These are phyloP conservation scores for Nigrospora sphaerica DNA, from an alignment of 2,329 filamentous ascomycete genomes.

Conservation along the genomic window DNA sequence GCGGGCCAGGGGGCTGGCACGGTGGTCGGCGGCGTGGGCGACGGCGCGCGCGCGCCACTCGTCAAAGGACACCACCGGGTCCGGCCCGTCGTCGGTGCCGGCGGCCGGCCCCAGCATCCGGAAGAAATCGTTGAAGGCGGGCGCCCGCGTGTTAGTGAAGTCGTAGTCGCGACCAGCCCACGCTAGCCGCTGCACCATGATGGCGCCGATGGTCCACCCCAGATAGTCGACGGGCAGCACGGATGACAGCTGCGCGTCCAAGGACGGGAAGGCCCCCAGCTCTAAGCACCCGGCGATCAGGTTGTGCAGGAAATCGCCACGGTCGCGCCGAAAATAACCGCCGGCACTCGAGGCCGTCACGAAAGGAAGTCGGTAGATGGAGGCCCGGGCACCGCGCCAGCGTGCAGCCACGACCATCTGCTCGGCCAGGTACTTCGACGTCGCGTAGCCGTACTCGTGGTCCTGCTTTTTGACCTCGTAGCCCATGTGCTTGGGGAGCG, in stretches of 20 bases:
- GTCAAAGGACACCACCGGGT: background rate
- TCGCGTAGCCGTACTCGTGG: slow-evolving; percentile 10
- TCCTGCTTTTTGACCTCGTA: slow-evolving; percentile 4
- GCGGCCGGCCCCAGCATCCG: slow-evolving; percentile 1
- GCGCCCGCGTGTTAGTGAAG: slow-evolving; percentile 7
- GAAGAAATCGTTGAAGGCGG: slow-evolving; percentile 8
- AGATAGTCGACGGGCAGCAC: slow-evolving; percentile 13
- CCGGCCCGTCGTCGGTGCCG: background rate
- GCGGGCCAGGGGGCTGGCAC: background rate
- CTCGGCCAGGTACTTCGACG: slow-evolving; percentile 10
- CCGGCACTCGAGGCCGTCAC: slow-evolving; percentile 9
- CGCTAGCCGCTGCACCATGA: slow-evolving; percentile 5
- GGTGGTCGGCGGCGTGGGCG: background rate
- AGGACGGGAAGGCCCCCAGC: slow-evolving; percentile 9
- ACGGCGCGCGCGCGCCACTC: background rate
- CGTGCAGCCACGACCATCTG: slow-evolving; percentile 6
- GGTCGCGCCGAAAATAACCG: slow-evolving; percentile 12
- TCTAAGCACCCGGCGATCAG: slow-evolving; percentile 9
- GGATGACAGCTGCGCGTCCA: slow-evolving; percentile 9
- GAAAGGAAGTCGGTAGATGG: slow-evolving; percentile 9
- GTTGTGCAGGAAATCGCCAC: slow-evolving; percentile 12
- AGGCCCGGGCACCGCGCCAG: slow-evolving; percentile 7
- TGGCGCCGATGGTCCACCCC: slow-evolving; percentile 5
- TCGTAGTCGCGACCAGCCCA: slow-evolving; percentile 9
- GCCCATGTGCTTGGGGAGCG: slow-evolving; percentile 8